These are phyloP conservation scores for Alternaria solani DNA, from an alignment of 2,329 filamentous ascomycete species.

Conservation along the genomic window DNA sequence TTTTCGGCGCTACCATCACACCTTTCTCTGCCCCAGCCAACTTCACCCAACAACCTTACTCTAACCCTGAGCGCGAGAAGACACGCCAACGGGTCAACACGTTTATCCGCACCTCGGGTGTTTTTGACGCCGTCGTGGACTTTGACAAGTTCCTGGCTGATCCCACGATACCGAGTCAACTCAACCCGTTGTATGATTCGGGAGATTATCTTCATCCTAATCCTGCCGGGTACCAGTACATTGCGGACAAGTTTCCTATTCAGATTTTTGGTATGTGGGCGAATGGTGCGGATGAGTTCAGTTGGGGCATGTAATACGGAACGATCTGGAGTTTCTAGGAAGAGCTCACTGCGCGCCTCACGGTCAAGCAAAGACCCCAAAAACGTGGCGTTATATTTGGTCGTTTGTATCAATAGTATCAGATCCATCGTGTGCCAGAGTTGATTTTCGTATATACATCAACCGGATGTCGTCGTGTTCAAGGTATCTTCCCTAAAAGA, in stretches of 20 bases:
- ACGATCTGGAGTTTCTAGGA: not conserved
- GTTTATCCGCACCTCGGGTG: conserved; percentile 65
- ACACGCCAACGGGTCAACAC: conserved; percentile 66
- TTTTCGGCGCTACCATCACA: conserved; percentile 72
- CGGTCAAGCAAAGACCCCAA: not conserved
- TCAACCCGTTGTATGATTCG: conserved; percentile 63
- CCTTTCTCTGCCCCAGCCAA: conserved; percentile 61
- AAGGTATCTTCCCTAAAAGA: conserved; percentile 1
- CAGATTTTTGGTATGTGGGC: conserved; percentile 57
- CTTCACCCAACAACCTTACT: conserved; percentile 31
- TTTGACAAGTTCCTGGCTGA: conserved; percentile 67
- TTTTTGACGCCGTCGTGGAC: conserved; percentile 69
- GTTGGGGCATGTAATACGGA: conserved; percentile 4
- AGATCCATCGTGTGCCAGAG: not conserved
- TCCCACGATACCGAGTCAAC: conserved; percentile 54
- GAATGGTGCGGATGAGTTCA: conserved; percentile 25
- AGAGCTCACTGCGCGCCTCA: not conserved
- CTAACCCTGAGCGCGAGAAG: conserved; percentile 61
- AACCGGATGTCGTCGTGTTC: not conserved
- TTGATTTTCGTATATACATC: not conserved
- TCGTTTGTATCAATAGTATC: not conserved
- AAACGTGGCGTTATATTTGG: not conserved
- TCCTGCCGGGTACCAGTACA: conserved; percentile 64
- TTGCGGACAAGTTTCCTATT: conserved; percentile 67
- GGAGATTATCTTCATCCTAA: conserved; percentile 73